Base-by-base conservation (phyloP, 441 rosid genomes). In the Mallotus repandus region DNA sequence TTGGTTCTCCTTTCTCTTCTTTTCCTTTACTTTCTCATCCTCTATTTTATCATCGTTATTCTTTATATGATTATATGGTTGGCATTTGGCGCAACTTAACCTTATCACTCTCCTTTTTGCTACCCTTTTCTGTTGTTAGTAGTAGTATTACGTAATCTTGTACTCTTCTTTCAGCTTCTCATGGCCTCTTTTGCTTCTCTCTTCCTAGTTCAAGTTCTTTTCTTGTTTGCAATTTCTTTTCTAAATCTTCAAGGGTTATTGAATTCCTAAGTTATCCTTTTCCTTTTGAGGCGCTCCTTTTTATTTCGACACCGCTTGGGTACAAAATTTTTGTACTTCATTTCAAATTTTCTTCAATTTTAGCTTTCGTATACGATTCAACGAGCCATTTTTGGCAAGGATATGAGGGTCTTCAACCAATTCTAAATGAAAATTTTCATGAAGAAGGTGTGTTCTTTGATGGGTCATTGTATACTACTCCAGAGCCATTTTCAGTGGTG, bases 11-110 rank as follows among this genome's bases (percentile, higher is more conserved):
- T 55, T 77, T 86, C 72, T 84, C 96, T 78, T 86, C 94, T 0
- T 89, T 92, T 67, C 86, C 92, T 70, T 76, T 94, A 69, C 89
- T 94, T 67, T 91, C 94, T 60, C 94, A 91, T 63, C 96, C 97
- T 71, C 92, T 87, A 62, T 83, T 86, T 41, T 45, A 71, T 18
- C 74, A 79, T n/a, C 77, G 78, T 2, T 87, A 84, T 77, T 86
- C 89, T 61, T 80, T 94, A 11, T 90, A 89, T 49, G 91, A 91
- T 78, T 83, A 88, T 18, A 66, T 46, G 41, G 79, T 55, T 56
- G 86, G 86, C 68, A 49, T 80, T 0, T 92, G 97, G 97, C 81
- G 88, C 69, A 74, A 79, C 19, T 78, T 84, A 32, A 74, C 85
- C 15, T 81, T 86, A 25, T 78, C 91, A 0, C 75, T 82, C 29